phyloP scores from a whole-genome alignment of 2,329 filamentous ascomycete genomes.

The Pyrenophora graminea region DNA sequence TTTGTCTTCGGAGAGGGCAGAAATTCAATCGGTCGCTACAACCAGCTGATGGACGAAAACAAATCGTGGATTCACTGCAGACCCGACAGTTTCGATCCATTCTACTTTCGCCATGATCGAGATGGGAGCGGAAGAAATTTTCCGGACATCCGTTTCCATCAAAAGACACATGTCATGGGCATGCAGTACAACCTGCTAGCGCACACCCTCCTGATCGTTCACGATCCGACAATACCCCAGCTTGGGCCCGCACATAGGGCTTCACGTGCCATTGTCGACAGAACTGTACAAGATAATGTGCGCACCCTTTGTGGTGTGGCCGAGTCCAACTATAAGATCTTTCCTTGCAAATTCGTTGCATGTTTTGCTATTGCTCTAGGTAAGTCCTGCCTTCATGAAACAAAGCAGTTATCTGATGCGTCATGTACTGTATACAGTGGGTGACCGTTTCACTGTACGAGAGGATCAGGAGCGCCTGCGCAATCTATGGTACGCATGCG shows the following conservation, averaged over 20 bases:
- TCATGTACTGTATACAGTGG: slow-evolving; percentile 28
- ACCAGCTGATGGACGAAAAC: slow-evolving; percentile 42
- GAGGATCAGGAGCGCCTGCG: slow-evolving; percentile 40
- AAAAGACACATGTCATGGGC: slow-evolving; percentile 42
- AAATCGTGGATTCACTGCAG: slow-evolving; percentile 37
- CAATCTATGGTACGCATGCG: slow-evolving; percentile 38
- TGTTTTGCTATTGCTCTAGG: slow-evolving; percentile 44
- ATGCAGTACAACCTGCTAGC: slow-evolving; percentile 44
- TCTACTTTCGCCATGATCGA: slow-evolving; percentile 39
- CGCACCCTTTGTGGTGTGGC: slow-evolving; percentile 44
- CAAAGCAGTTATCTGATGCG: background rate
- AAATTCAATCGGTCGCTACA: slow-evolving; percentile 36
- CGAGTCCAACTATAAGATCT: slow-evolving; percentile 39
- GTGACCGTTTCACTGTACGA: slow-evolving; percentile 38
- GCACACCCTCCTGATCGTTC: slow-evolving; percentile 42
- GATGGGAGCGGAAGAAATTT: slow-evolving; percentile 41
- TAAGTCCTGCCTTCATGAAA: slow-evolving; percentile 13
- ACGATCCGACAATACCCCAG: slow-evolving; percentile 45
- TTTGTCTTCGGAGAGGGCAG: slow-evolving; percentile 43
- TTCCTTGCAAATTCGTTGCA: slow-evolving; percentile 44
- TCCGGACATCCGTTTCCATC: slow-evolving; percentile 42
- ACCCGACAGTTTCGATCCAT: slow-evolving; percentile 44
- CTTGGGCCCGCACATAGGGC: slow-evolving; percentile 42
- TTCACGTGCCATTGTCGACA: slow-evolving; percentile 38
- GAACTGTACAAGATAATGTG: slow-evolving; percentile 41